phyloP scores from a whole-genome alignment of 2,329 filamentous ascomycete genomes.

The Aurifilum marmelostoma region DNA sequence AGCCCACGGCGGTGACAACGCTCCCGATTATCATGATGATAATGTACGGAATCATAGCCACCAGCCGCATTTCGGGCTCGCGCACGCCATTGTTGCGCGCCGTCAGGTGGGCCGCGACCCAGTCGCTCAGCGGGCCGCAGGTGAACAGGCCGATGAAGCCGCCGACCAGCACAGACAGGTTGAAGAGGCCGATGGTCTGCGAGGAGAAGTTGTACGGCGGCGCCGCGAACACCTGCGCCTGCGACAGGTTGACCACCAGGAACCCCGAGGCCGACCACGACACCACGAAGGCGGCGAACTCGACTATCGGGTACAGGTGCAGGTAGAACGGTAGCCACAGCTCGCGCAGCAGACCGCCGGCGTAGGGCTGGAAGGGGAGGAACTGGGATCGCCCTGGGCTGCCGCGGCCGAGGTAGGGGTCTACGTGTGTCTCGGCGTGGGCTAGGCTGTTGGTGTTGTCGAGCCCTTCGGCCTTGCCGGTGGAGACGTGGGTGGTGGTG shows the following conservation, averaged over 20 bases:
- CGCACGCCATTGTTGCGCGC: constrained; percentile 48
- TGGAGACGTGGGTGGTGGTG: constrained; percentile 1
- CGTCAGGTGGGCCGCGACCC: constrained; percentile 44
- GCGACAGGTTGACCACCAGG: constrained; percentile 61
- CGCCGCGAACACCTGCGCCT: constrained; percentile 46
- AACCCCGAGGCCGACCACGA: constrained; percentile 52
- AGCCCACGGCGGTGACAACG: constrained; percentile 50
- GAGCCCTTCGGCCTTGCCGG: constrained; percentile 4
- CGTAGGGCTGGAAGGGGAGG: constrained; percentile 51
- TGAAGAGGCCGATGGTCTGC: constrained; percentile 50
- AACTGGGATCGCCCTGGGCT: constrained; percentile 59
- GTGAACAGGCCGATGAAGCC: constrained; percentile 46
- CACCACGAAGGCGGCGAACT: constrained; percentile 64
- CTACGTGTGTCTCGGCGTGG: constrained; percentile 42
- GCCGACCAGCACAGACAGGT: constrained; percentile 49
- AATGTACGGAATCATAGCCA: constrained; percentile 49
- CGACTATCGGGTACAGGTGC: constrained; percentile 64
- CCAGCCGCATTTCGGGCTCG: constrained; percentile 53
- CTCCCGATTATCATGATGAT: constrained; percentile 49
- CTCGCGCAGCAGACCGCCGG: constrained; percentile 53
- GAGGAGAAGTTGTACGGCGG: constrained; percentile 49
- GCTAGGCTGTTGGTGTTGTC: neutral
- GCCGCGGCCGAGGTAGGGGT: constrained; percentile 60
- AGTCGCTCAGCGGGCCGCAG: constrained; percentile 49
- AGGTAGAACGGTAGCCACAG: constrained; percentile 66